Evolutionary conservation across 1,139 yeast species (phyloP).

Genomic region (Hemisphaericaspora xylofermentans): DNA sequence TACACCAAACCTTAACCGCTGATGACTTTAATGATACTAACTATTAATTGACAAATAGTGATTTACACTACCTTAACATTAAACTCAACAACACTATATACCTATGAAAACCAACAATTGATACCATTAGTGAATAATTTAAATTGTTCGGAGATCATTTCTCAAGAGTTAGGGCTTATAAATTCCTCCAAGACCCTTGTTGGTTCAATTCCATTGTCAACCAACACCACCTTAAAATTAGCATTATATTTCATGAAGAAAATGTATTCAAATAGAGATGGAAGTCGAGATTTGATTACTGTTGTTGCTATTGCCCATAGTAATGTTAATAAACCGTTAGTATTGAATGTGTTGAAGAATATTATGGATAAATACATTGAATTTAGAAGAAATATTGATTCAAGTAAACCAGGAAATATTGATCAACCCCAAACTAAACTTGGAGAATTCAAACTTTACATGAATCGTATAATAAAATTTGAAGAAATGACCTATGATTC

Average conservation of each 20-base stretch:
- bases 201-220: conserved; percentile 41
- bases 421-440: conserved; percentile 25
- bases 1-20: background rate
- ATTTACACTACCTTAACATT: conserved; percentile 30
- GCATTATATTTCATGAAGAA: conserved; percentile 52
- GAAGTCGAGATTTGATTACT: conserved; percentile 51
- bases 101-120: conserved; percentile 50
- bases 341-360: conserved; percentile 48
- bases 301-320: conserved; percentile 48
- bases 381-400: conserved; percentile 31
- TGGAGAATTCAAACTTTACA: conserved; percentile 51
- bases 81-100: conserved; percentile 56
- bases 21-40: background rate
- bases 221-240: conserved; percentile 32
- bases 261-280: conserved; percentile 38
- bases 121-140: conserved; percentile 38
- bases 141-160: conserved; percentile 53
- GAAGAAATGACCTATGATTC: conserved; percentile 49
- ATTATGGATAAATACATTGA: conserved; percentile 50
- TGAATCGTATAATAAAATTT: conserved; percentile 51
- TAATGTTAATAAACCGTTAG: conserved; percentile 44
- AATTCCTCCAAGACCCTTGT: conserved; percentile 48
- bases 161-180: conserved; percentile 55
- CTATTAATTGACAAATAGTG: background rate
- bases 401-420: conserved; percentile 13